A percentile compares a stretch with the other conserved stretches of the same genome.
Evolutionary conservation across 768 basidiomycete species (phyloP).

Genomic region (Calocera viscosa): DNA sequence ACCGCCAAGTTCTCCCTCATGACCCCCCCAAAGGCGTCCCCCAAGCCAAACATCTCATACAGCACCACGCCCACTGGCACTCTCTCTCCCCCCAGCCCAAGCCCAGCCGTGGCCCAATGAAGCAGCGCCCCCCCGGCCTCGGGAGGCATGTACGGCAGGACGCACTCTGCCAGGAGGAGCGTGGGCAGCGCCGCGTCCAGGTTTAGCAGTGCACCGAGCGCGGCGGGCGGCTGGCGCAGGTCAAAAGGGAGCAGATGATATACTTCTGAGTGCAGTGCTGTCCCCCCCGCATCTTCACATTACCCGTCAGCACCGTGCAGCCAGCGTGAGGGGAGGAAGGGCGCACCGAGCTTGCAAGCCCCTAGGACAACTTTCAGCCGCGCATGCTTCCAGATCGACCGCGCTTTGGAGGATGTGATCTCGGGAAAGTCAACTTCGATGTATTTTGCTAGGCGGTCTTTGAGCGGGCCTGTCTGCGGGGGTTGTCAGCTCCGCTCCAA

Average conservation of each 20-base stretch:
- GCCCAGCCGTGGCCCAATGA: slow-evolving; percentile 57
- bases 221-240: too few relatives aligned
- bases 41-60: slow-evolving; percentile 88
- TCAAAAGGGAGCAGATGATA: too few relatives aligned
- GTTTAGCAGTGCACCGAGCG: too few relatives aligned
- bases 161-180: slow-evolving; percentile 47
- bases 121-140: slow-evolving; percentile 31
- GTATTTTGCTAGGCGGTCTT: slow-evolving; percentile 44
- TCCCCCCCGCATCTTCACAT: too few relatives aligned
- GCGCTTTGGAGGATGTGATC: slow-evolving; percentile 69
- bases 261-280: too few relatives aligned
- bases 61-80: slow-evolving; percentile 46
- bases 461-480: slow-evolving; percentile 46
- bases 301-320: too few relatives aligned
- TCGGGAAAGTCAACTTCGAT: slow-evolving; percentile 87
- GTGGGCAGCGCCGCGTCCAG: neutral
- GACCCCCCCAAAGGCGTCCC: slow-evolving; percentile 80
- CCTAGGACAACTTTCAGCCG: slow-evolving; percentile 44
- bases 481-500: slow-evolving; percentile 9
- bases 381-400: slow-evolving; percentile 59
- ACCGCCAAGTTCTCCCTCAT: slow-evolving; percentile 85
- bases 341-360: slow-evolving; percentile 43
- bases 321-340: slow-evolving; percentile 69
- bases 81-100: too few relatives aligned
- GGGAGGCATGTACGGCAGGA: slow-evolving; percentile 64